Conservation (phyloP, 345 rosid genomes). For the Cochlearia excelsa region DNA sequence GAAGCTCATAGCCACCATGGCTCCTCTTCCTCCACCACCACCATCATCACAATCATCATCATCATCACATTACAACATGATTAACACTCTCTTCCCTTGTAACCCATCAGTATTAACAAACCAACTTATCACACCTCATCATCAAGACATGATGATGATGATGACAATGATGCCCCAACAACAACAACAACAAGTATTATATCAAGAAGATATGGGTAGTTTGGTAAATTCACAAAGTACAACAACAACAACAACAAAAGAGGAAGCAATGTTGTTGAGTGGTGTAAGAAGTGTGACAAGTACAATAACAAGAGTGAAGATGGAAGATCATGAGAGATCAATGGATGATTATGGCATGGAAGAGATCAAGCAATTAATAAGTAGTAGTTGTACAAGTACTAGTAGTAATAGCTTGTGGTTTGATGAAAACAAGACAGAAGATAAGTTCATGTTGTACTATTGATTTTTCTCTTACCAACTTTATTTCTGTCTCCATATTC, state of each 20-base stretch:
- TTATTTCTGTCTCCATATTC: neutral
- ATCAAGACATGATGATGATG: conserved; percentile 24
- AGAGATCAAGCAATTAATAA: conserved; percentile 72
- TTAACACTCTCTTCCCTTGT: conserved; percentile 23
- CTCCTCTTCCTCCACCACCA: conserved; percentile 36
- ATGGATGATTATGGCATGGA: conserved; percentile 61
- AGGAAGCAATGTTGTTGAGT: conserved; percentile 31
- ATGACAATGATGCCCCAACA: conserved; percentile 42
- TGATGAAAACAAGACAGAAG: conserved; percentile 59
- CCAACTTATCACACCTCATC: conserved; percentile 34
- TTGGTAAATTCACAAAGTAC: too few relatives aligned
- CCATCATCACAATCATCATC: conserved; percentile 33
- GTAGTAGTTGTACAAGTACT: conserved; percentile 44
- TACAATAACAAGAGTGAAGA: conserved; percentile 43
- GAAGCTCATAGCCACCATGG: conserved; percentile 49
- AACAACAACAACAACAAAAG: conserved; percentile 8
- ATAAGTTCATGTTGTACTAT: conserved; percentile 54
- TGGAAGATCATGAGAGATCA: conserved; percentile 36
- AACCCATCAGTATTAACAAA: conserved; percentile 42
- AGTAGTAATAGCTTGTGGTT: conserved; percentile 45
- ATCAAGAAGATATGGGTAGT: conserved; percentile 7
- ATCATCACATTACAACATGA: conserved; percentile 36
- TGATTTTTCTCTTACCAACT: conserved; percentile 30
- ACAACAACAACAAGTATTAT: conserved; percentile 35
- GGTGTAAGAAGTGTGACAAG: conserved; percentile 61